phyloP scores from a whole-genome alignment of 495 filamentous ascomycete species.

The Tuber brumale region DNA sequence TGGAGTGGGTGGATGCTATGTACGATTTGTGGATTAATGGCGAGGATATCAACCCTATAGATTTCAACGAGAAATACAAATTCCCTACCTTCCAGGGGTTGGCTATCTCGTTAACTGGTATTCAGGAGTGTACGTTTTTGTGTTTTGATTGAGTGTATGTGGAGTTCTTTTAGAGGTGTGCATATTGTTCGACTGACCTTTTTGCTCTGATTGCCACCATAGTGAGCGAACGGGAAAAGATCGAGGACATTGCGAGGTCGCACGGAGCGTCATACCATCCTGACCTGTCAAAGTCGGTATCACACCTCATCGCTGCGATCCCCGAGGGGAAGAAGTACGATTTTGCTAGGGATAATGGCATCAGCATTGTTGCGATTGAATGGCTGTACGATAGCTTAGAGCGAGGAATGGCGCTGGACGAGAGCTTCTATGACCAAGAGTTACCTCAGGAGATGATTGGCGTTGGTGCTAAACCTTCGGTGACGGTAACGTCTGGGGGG shows the following conservation, averaged over 20 bases:
- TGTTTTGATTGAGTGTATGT: not conserved
- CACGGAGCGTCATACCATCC: constrained; percentile 78
- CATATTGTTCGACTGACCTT: constrained; percentile 1
- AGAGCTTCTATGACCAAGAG: constrained; percentile 68
- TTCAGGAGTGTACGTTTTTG: constrained; percentile 64
- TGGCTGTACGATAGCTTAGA: constrained; percentile 82
- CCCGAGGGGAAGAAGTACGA: constrained; percentile 82
- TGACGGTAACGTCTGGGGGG: constrained; percentile 45
- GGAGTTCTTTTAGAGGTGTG: not conserved
- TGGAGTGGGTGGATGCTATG: constrained; percentile 78
- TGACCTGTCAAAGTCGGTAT: constrained; percentile 77
- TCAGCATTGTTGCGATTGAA: constrained; percentile 69
- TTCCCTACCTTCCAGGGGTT: constrained; percentile 59
- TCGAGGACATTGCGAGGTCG: constrained; percentile 56
- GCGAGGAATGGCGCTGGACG: constrained; percentile 89
- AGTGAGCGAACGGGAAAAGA: constrained; percentile 61
- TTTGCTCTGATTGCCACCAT: constrained; percentile 8
- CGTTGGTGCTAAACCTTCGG: constrained; percentile 63
- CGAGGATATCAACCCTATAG: constrained; percentile 65
- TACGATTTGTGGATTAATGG: constrained; percentile 75
- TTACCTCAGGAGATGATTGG: constrained; percentile 65
- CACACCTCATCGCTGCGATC: constrained; percentile 74
- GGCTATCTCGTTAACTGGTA: constrained; percentile 81
- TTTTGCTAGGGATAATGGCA: constrained; percentile 70
- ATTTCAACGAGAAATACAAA: constrained; percentile 56